Evolutionary conservation across 495 filamentous ascomycete genomes (phyloP).

Genomic region (Lasiosphaeria miniovina): DNA sequence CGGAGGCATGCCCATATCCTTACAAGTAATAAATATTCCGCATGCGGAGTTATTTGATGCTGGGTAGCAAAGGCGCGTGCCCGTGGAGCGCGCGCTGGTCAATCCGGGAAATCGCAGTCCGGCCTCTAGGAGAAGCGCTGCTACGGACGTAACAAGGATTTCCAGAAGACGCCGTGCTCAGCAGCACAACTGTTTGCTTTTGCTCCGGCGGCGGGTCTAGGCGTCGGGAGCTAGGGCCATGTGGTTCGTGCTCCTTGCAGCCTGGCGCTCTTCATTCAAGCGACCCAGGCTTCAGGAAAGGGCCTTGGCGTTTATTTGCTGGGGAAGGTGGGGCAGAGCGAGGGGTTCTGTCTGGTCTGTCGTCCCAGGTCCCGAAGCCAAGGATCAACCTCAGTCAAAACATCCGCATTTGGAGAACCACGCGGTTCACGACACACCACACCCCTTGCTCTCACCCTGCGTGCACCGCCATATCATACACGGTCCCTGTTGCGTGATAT

Average conservation of each 20-base stretch:
- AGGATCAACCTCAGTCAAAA: background rate
- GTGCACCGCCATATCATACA: too few species aligned
- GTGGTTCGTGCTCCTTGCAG: background rate
- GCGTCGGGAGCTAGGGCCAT: background rate
- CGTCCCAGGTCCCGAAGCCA: background rate
- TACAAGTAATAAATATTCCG: background rate
- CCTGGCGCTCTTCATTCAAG: background rate
- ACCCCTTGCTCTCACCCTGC: too few species aligned
- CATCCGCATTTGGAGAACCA: background rate
- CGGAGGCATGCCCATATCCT: background rate
- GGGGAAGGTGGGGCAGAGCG: background rate
- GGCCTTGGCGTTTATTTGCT: background rate
- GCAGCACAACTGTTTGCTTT: background rate
- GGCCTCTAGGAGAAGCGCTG: background rate
- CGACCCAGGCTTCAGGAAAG: too few species aligned
- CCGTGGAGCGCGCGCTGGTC: constrained; percentile 8
- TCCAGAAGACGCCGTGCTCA: background rate
- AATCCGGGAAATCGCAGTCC: background rate
- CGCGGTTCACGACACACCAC: too few species aligned
- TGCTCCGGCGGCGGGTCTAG: background rate
- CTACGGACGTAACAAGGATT: background rate
- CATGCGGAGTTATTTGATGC: constrained; percentile 1
- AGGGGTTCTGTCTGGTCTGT: background rate
- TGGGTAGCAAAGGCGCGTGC: constrained; percentile 5
- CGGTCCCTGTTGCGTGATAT: background rate